Evolutionary conservation across 2,329 filamentous ascomycete genomes (phyloP).

Genomic region (Rosellinia necatrix): DNA sequence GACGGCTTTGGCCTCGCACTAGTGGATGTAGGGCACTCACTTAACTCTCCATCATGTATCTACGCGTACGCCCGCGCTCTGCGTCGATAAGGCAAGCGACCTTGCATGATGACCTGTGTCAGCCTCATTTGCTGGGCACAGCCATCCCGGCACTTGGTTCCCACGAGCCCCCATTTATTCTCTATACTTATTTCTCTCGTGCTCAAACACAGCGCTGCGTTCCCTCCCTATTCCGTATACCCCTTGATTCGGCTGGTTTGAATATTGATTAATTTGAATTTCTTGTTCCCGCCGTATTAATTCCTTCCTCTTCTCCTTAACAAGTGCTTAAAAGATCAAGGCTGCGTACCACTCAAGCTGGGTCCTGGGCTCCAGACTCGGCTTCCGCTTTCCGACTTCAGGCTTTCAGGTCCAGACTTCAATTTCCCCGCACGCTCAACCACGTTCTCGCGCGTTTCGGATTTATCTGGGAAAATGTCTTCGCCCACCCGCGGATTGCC

Average conservation of each 20-base stretch:
- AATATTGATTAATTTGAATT: slow-evolving; percentile 15
- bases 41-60: slow-evolving; percentile 8
- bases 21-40: slow-evolving; percentile 6
- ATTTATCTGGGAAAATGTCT: slow-evolving; percentile 26
- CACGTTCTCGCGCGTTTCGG: not conserved
- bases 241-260: not conserved
- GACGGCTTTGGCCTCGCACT: slow-evolving; percentile 3
- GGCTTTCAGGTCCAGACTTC: slow-evolving; percentile 6
- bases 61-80: slow-evolving; percentile 19
- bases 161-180: slow-evolving; percentile 21
- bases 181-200: slow-evolving; percentile 14
- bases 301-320: not conserved
- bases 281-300: slow-evolving; percentile 5
- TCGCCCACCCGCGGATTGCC: slow-evolving; percentile 18
- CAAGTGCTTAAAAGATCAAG: slow-evolving; percentile 10
- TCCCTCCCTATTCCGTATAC: slow-evolving; percentile 5
- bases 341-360: slow-evolving; percentile 15
- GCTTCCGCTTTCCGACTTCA: no score
- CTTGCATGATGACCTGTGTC: slow-evolving; percentile 37
- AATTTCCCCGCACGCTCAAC: not conserved
- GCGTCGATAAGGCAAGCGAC: slow-evolving; percentile 23
- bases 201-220: slow-evolving; percentile 12
- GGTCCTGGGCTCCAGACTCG: slow-evolving; percentile 3
- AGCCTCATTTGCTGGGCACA: slow-evolving; percentile 37
- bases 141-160: slow-evolving; percentile 15